These are phyloP conservation scores for Melaleuca quinquenervia DNA, from an alignment of 345 rosid species.

Conservation along the genomic window DNA sequence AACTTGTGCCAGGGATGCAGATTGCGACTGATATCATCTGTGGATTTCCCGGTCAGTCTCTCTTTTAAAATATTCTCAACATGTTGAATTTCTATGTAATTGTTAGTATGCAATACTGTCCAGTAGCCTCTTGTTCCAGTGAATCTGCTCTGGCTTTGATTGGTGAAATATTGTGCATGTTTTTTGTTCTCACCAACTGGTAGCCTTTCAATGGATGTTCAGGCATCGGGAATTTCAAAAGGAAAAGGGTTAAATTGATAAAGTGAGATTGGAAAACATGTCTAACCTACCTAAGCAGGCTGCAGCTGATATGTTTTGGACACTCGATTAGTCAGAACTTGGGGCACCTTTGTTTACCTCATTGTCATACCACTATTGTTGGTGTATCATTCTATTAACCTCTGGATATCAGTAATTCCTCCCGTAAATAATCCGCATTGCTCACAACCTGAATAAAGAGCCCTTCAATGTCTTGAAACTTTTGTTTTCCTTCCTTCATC, in stretches of 20 bases:
- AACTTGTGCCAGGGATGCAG: conserved; percentile 94
- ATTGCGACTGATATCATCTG: conserved; percentile 94
- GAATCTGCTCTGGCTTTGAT: background rate
- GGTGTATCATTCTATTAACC: background rate
- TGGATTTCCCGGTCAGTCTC: conserved; percentile 85
- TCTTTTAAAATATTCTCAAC: background rate
- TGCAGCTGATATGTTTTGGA: background rate
- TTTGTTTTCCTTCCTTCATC: background rate
- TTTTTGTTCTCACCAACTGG: background rate
- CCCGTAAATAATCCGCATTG: background rate
- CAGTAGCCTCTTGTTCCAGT: background rate
- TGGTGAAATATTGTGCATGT: background rate
- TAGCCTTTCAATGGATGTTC: background rate
- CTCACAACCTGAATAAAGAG: background rate
- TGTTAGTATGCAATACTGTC: background rate
- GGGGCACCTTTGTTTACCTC: background rate
- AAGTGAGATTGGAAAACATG: background rate
- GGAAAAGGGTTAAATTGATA: background rate
- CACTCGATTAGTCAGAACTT: background rate
- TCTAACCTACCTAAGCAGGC: background rate
- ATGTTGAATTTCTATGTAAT: background rate
- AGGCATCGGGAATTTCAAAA: background rate
- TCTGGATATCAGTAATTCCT: background rate
- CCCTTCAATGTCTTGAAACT: background rate
- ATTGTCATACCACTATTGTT: background rate